Evolutionary conservation across 75 land plant species (phyloP).

Genomic region (Larix kaempferi): DNA sequence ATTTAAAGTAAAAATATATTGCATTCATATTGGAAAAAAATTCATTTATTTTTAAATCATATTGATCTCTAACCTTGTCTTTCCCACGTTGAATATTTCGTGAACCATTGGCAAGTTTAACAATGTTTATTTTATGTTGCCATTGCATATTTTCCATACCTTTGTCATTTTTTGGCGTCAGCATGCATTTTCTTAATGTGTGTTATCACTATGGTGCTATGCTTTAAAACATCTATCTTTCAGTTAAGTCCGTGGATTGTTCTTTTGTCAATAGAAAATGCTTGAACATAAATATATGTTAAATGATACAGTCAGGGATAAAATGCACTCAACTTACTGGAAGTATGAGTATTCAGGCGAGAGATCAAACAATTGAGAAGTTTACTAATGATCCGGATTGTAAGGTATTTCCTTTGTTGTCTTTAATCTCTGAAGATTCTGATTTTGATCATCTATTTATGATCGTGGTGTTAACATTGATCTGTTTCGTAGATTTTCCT

Average conservation of each 20-base stretch:
- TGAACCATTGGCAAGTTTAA: no score
- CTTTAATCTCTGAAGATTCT: not conserved
- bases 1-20: no score
- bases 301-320: constrained; percentile 66
- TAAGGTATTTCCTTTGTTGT: constrained; percentile 35
- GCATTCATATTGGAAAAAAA: no score
- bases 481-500: constrained; percentile 42
- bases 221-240: no score
- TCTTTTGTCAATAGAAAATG: not conserved
- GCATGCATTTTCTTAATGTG: no score
- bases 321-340: constrained; percentile 78
- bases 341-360: constrained; percentile 64
- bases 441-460: not conserved
- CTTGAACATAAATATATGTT: constrained; percentile 2
- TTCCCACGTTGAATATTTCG: no score
- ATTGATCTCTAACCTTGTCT: no score
- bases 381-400: constrained; percentile 76
- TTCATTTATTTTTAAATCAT: no score
- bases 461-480: not conserved
- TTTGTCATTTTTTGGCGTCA: no score
- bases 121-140: no score
- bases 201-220: no score
- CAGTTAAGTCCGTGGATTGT: not conserved
- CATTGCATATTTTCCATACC: no score
- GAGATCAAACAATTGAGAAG: constrained; percentile 65